These are phyloP conservation scores for Nemania sp. DNA, from an alignment of 2,329 filamentous ascomycete genomes.

Conservation along the genomic window DNA sequence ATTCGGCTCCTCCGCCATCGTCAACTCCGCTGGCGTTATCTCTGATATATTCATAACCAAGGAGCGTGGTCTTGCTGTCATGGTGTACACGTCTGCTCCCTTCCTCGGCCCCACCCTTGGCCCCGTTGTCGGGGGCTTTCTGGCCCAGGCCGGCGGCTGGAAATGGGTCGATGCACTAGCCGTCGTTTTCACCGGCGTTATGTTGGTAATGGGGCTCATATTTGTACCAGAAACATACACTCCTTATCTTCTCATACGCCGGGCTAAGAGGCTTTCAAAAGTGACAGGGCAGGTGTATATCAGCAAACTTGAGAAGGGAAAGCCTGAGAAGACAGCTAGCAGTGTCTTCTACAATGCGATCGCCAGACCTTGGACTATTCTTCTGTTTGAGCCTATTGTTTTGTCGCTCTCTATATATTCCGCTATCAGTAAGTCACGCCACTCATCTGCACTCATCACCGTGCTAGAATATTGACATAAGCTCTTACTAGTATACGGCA, in stretches of 20 bases:
- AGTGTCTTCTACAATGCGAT: conserved; percentile 49
- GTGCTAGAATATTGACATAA: too few relatives aligned
- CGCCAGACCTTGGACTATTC: conserved; percentile 65
- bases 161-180: conserved; percentile 68
- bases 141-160: conserved; percentile 65
- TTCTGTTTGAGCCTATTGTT: conserved; percentile 71
- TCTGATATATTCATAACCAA: conserved; percentile 55
- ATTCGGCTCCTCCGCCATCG: conserved; percentile 56
- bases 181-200: conserved; percentile 60
- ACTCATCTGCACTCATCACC: too few relatives aligned
- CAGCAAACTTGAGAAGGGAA: background rate
- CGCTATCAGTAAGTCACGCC: too few relatives aligned
- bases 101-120: background rate
- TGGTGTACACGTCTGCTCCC: conserved; percentile 26
- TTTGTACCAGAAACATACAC: conserved; percentile 62
- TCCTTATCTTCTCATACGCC: conserved; percentile 55
- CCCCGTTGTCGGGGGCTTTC: conserved; percentile 66
- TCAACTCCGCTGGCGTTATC: conserved; percentile 57
- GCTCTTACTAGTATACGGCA: conserved; percentile 56
- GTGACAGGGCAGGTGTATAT: conserved; percentile 57
- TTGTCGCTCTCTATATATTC: conserved; percentile 65
- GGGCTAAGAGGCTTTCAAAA: conserved; percentile 52
- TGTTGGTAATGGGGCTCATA: conserved; percentile 55
- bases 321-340: background rate
- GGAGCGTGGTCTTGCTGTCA: conserved; percentile 56